Evolutionary conservation across 164 flowering plant genomes (phyloP).

Genomic region (Cinnamomum micranthum): DNA sequence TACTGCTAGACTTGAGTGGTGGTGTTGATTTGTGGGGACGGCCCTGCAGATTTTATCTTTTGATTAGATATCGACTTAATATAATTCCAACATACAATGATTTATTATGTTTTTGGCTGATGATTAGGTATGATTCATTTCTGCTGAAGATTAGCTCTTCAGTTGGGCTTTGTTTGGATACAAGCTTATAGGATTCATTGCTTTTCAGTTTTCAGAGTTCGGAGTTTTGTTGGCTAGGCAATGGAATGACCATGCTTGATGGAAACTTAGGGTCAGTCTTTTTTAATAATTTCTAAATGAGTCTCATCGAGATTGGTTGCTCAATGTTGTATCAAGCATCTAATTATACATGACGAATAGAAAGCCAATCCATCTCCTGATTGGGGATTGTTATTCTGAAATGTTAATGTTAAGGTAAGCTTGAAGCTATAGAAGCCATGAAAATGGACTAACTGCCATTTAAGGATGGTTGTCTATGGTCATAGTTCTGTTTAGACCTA

Average conservation of each 20-base stretch:
- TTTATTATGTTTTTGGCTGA: too few relatives aligned
- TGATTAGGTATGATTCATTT: too few relatives aligned
- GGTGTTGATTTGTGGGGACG: too few relatives aligned
- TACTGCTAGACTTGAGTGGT: too few relatives aligned
- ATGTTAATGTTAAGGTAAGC: background rate
- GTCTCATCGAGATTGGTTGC: background rate
- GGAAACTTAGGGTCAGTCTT: background rate
- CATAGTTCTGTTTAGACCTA: background rate
- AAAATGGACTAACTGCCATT: background rate
- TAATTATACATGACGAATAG: background rate
- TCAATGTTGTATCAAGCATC: background rate
- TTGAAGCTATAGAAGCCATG: background rate
- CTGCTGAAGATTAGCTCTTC: too few relatives aligned
- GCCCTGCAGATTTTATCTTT: too few relatives aligned
- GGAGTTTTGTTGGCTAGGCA: background rate
- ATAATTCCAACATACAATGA: too few relatives aligned
- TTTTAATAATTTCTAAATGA: background rate
- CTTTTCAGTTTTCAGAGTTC: background rate
- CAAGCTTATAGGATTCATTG: background rate
- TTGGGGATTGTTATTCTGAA: background rate
- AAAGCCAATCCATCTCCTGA: background rate
- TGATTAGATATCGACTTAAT: too few relatives aligned
- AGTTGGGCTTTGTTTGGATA: background rate
- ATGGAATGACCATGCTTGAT: background rate
- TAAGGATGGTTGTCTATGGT: background rate